Evolutionary conservation across 2,329 filamentous ascomycete species (phyloP), one percentile per base, ranked within the genome.

Genomic region (Pseudogymnoascus sp.): DNA sequence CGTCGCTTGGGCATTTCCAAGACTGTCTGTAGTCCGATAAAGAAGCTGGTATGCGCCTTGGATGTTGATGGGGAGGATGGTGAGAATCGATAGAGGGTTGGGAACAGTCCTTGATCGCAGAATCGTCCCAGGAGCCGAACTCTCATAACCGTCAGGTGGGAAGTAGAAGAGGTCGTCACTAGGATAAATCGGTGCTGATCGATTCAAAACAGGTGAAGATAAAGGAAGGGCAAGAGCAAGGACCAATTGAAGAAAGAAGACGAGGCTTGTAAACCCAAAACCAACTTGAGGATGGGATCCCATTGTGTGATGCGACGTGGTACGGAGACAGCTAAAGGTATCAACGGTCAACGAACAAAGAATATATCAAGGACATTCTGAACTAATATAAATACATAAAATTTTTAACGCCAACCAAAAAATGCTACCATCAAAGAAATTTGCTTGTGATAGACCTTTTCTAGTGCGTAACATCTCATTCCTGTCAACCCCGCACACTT

Each of bases 1-100:
- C 0, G 77, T 73, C 1, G 71, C 73, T 2, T 74, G 73, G 4
- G 77, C 71, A 1, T 75, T 69, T 19, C 71, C 71, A 11, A 70
- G 68, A 37, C 69, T 73, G 65, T 78, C 73, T 1, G 71, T 76
- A 10, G 77, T 76, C 7, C 75, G 71, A 64, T 77, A 78, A 1
- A 78, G 71, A 44, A 80, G 70, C 62, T 79, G 74, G 61, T 75
- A 70, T 19, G 67, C 64, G 4, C 59, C 38, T 14, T 59, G 59
- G 24, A 24, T 53, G 10, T 64, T 64, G 2, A 14, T 56, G 16
- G 66, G 60, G 4, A 64, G 35, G 14, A 65, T 65, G 1, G 70
- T 71, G 38, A 73, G 65, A 33, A 73, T 70, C 3, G 38, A 42
- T 14, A 47, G 19, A 24, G 42, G 13, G 6, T 70, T 70, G 1